Conservation (phyloP, 805 yeast species). For the Metahyphopichia silvanorum region DNA sequence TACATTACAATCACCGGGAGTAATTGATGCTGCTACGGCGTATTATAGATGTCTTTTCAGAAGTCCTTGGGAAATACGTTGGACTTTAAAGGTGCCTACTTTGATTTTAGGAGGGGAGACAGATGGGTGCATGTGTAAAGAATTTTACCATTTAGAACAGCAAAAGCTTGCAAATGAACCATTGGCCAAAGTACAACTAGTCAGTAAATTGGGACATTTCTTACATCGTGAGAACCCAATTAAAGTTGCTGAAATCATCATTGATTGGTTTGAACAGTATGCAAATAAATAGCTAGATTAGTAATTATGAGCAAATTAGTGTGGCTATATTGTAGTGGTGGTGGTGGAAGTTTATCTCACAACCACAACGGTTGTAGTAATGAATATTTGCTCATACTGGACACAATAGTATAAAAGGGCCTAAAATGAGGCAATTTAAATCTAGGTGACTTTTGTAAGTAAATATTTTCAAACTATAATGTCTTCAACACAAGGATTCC, state of each 20-base stretch:
- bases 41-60: slow-evolving; percentile 32
- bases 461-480: no score
- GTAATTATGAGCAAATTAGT: not conserved
- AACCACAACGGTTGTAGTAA: no score
- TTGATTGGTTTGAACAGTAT: slow-evolving; percentile 25
- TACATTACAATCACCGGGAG: slow-evolving; percentile 22
- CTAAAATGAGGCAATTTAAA: no score
- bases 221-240: slow-evolving; percentile 37
- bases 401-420: no score
- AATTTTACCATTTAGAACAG: slow-evolving; percentile 23
- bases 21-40: slow-evolving; percentile 33
- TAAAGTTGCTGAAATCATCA: slow-evolving; percentile 19
- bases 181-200: slow-evolving; percentile 19
- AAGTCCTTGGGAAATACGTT: slow-evolving; percentile 16
- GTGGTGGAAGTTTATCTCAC: no score
- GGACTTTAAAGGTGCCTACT: slow-evolving; percentile 34
- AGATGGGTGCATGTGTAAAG: slow-evolving; percentile 37
- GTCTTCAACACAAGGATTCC: slow-evolving; percentile 2
- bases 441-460: no score
- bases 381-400: no score
- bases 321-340: no score
- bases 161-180: slow-evolving; percentile 11
- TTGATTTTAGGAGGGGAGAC: slow-evolving; percentile 32
- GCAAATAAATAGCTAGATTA: not conserved
- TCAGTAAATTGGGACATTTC: slow-evolving; percentile 34